Base-by-base conservation (phyloP, 2,329 filamentous ascomycete species). In the Chaetomiaceae sp. region DNA sequence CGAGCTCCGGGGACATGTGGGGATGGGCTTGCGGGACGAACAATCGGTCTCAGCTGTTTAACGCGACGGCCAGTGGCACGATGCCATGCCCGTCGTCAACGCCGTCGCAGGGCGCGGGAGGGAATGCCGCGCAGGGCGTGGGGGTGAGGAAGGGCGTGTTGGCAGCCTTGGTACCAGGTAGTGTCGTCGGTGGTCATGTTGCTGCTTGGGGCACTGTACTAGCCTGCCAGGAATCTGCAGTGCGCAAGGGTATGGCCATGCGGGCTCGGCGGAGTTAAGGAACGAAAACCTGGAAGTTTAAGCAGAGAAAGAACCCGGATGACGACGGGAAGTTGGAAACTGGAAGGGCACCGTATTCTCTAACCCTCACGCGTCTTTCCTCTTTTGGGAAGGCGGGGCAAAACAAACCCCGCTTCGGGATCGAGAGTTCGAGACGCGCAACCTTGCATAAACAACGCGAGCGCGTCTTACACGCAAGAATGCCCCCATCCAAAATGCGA, bases 401-500 rank as follows among this genome's bases (percentile, higher is more conserved):
- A 20, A 33, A 33, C 25, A 19, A 8, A 23, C 36, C 36, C 46
- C 36, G n/a, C 19, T 6, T 4, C n/a, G n/a, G n/a, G n/a, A n/a
- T n/a, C n/a, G n/a, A n/a, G n/a, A n/a, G n/a, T n/a, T n/a, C n/a
- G n/a, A n/a, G 22, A 23, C 36, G 36, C 36, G 46, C 15, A 49
- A 19, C 38, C 38, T 23, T 51, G 47, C 25, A 37, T 17, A 44
- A 51, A 51, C 27, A 33, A 51, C 4, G 3, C 17, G 3, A 22
- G 20, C 47, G 47, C 47, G 47, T 51, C 47, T 51, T 45, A 38
- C 20, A 38, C 22, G n/a, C n/a, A n/a, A n/a, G n/a, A n/a, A 31
- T 31, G n/a, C 2, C 22, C 27, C 19, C 8, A 15, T 37, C 15
- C 29, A 11, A 20, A 27, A 36, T 12, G n/a, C 19, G 4, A n/a